Percentiles rank a stretch among this genome's conserved stretches.
phyloP scores from a whole-genome alignment of 768 basidiomycete species.

The Auriscalpium orientale region DNA sequence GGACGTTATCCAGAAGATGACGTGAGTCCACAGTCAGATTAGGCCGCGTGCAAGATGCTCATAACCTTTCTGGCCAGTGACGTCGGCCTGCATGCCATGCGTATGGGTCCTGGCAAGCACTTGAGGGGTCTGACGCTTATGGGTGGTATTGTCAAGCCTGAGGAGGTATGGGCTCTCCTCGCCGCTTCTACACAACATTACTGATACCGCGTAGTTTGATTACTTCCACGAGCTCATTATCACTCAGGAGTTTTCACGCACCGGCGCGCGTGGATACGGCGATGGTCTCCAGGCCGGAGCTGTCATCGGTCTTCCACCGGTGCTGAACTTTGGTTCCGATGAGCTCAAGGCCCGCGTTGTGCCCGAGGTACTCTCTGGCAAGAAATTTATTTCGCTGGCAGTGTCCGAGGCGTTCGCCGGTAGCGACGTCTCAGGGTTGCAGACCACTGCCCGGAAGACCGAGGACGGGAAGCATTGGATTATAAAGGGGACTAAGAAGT shows the following conservation, averaged over 20 bases:
- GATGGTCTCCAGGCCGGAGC: slow-evolving; percentile 73
- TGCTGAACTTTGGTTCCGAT: slow-evolving; percentile 72
- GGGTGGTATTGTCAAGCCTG: slow-evolving; percentile 67
- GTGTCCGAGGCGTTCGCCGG: slow-evolving; percentile 88
- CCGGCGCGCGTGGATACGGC: slow-evolving; percentile 68
- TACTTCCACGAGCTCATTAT: slow-evolving; percentile 85
- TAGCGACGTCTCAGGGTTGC: slow-evolving; percentile 74
- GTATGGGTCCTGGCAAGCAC: slow-evolving; percentile 86
- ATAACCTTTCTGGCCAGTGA: slow-evolving; percentile 31
- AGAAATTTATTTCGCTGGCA: slow-evolving; percentile 81
- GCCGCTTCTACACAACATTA: not conserved
- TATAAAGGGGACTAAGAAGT: slow-evolving; percentile 83
- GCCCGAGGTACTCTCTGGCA: slow-evolving; percentile 59
- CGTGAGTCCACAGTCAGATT: slow-evolving; percentile 33
- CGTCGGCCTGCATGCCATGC: slow-evolving; percentile 78
- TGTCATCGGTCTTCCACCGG: slow-evolving; percentile 79
- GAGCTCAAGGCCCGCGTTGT: slow-evolving; percentile 48
- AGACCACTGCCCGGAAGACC: slow-evolving; percentile 70
- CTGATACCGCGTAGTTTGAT: slow-evolving; percentile 44
- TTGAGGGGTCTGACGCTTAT: slow-evolving; percentile 72
- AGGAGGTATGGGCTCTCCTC: slow-evolving; percentile 40
- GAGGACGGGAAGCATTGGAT: slow-evolving; percentile 81
- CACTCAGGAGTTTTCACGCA: slow-evolving; percentile 69
- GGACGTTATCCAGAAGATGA: slow-evolving; percentile 74
- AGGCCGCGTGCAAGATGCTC: not conserved